Percentiles rank a stretch among this genome's conserved stretches.
Conservation (phyloP, 75 land plant species). For the Selaginella moellendorffii region DNA sequence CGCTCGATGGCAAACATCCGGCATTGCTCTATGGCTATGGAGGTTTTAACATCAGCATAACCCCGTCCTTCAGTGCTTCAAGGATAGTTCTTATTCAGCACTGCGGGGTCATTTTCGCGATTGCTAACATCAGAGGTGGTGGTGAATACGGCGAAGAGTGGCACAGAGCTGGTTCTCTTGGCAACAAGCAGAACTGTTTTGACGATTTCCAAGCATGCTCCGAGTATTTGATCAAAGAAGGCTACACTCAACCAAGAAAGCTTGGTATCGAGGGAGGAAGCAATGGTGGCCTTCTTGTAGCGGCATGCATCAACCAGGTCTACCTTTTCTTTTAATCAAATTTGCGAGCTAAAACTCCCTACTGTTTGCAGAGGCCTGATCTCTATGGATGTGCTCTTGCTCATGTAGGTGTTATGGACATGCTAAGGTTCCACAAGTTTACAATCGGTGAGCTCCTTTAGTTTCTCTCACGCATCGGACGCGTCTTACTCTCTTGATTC, state of each 20-base stretch:
- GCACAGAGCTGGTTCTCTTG: constrained; percentile 19
- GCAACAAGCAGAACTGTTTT: constrained; percentile 17
- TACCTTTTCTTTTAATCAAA: background rate
- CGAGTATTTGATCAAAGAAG: constrained; percentile 9
- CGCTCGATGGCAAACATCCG: constrained; percentile 11
- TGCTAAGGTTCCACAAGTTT: constrained; percentile 21
- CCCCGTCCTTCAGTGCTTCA: constrained; percentile 10
- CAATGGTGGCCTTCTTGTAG: background rate
- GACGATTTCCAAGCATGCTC: constrained; percentile 18
- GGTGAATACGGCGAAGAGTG: constrained; percentile 20
- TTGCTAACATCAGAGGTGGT: constrained; percentile 19
- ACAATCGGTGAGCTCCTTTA: constrained; percentile 13
- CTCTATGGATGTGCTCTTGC: constrained; percentile 21
- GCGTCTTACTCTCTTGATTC: background rate
- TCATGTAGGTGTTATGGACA: constrained; percentile 16
- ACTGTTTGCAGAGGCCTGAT: constrained; percentile 11
- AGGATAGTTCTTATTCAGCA: constrained; percentile 14
- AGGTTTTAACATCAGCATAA: constrained; percentile 15
- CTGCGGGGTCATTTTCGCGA: constrained; percentile 10
- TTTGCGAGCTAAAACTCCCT: constrained; percentile 1
- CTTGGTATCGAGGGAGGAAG: constrained; percentile 8
- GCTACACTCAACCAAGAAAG: constrained; percentile 2
- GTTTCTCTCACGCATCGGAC: too few relatives aligned
- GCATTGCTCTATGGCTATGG: constrained; percentile 21
- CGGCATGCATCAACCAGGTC: background rate